Evolutionary conservation across 768 basidiomycete species (phyloP).

Genomic region (Punctularia strigosozonata): DNA sequence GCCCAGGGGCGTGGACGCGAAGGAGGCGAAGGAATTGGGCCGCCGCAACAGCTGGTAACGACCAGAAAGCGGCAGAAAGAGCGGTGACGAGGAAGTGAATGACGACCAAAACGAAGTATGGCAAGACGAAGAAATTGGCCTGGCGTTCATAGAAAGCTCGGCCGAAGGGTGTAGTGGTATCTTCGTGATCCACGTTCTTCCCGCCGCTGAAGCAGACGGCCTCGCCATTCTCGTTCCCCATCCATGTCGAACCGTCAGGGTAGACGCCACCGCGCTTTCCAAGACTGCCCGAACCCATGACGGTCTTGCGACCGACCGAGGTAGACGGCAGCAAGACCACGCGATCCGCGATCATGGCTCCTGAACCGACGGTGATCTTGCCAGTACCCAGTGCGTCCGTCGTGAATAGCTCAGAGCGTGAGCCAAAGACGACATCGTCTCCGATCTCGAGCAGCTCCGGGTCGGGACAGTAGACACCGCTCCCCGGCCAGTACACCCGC

Average conservation of each 20-base stretch:
- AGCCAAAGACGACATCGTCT: constrained; percentile 37
- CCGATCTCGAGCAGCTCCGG: constrained; percentile 37
- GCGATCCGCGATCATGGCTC: constrained; percentile 42
- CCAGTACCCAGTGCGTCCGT: constrained; percentile 28
- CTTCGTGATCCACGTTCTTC: constrained; percentile 16
- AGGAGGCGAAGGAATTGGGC: constrained; percentile 25
- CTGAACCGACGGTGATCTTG: constrained; percentile 28
- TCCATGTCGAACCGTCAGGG: constrained; percentile 33
- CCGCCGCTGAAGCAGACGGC: constrained; percentile 23
- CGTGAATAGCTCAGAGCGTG: constrained; percentile 31
- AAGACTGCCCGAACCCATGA: constrained; percentile 37
- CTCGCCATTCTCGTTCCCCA: constrained; percentile 32
- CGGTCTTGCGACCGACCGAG: constrained; percentile 25
- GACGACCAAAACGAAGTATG: constrained; percentile 23
- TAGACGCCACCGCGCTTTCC: constrained; percentile 28
- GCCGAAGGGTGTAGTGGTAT: constrained; percentile 27
- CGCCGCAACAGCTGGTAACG: constrained; percentile 25
- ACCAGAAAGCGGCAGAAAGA: constrained; percentile 29
- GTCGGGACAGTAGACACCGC: constrained; percentile 33
- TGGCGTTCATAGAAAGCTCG: constrained; percentile 29
- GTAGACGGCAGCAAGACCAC: constrained; percentile 34
- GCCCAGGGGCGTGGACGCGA: constrained; percentile 17
- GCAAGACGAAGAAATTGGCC: constrained; percentile 28
- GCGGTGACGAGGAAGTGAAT: constrained; percentile 26
- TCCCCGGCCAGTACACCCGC: constrained; percentile 37